phyloP scores from a whole-genome alignment of 2,329 filamentous ascomycete genomes.

The Trichophyton rubrum region DNA sequence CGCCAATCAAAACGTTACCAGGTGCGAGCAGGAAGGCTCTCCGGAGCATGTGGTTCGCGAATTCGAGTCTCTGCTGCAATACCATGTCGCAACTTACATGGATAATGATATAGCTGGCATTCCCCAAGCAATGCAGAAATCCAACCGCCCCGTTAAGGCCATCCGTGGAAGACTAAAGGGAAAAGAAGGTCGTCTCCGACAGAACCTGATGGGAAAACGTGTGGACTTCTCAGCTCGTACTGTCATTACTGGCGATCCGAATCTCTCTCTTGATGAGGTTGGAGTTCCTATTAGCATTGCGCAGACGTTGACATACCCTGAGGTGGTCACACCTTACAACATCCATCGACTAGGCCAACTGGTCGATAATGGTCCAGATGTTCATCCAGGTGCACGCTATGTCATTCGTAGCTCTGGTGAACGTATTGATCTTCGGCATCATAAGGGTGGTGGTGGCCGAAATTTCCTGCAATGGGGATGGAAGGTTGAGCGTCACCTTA shows the following conservation, averaged over 20 bases:
- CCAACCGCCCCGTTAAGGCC: slow-evolving; percentile 88
- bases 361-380: slow-evolving; percentile 85
- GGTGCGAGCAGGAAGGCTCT: slow-evolving; percentile 81
- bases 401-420: slow-evolving; percentile 89
- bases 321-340: slow-evolving; percentile 96
- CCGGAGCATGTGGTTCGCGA: slow-evolving; percentile 83
- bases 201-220: slow-evolving; percentile 99
- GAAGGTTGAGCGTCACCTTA: slow-evolving; percentile 96
- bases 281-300: slow-evolving; percentile 92
- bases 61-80: slow-evolving; percentile 85
- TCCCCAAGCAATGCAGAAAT: slow-evolving; percentile 91
- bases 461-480: slow-evolving; percentile 88
- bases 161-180: slow-evolving; percentile 96
- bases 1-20: slow-evolving; percentile 86
- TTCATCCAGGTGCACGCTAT: slow-evolving; percentile 92
- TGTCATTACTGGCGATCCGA: slow-evolving; percentile 97
- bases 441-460: slow-evolving; percentile 65
- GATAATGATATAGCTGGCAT: slow-evolving; percentile 97
- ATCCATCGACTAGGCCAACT: slow-evolving; percentile 81
- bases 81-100: slow-evolving; percentile 98
- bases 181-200: slow-evolving; percentile 93
- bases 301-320: slow-evolving; percentile 83
- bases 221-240: slow-evolving; percentile 99
- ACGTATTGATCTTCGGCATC: slow-evolving; percentile 86
- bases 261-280: slow-evolving; percentile 90